phyloP scores from a whole-genome alignment of 805 yeast genomes.

The Sporopachydermia quercuum region DNA sequence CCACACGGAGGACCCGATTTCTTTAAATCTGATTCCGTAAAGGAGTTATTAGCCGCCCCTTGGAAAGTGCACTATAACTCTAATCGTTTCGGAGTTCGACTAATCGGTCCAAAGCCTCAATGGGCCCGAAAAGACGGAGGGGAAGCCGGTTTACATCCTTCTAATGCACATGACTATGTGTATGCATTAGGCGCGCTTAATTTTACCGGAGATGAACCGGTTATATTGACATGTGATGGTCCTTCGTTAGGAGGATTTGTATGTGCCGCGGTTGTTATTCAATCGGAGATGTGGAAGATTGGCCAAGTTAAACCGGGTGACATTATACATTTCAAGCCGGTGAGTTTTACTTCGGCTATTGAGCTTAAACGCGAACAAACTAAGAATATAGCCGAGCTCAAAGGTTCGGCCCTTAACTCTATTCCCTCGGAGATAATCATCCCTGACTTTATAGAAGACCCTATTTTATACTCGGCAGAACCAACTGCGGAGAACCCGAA shows the following conservation, averaged over 20 bases:
- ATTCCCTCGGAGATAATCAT: conserved; percentile 18
- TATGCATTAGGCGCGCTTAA: conserved; percentile 93
- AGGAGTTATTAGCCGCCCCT: conserved; percentile 55
- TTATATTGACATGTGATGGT: conserved; percentile 91
- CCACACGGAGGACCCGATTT: conserved; percentile 98
- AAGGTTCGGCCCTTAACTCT: conserved; percentile 23
- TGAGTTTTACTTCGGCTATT: conserved; percentile 54
- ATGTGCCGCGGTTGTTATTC: conserved; percentile 90
- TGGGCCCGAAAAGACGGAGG: conserved; percentile 98
- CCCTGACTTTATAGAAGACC: conserved; percentile 42
- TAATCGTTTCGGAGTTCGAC: conserved; percentile 89
- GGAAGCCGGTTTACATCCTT: conserved; percentile 95
- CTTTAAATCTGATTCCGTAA: conserved; percentile 60
- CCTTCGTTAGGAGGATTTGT: conserved; percentile 97
- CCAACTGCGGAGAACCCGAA: conserved; percentile 40
- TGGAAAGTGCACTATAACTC: conserved; percentile 98
- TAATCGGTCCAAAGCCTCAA: conserved; percentile 88
- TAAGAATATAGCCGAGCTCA: conserved; percentile 28
- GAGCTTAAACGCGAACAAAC: conserved; percentile 49
- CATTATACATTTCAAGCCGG: conserved; percentile 61
- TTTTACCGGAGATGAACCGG: conserved; percentile 98
- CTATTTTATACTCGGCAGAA: conserved; percentile 44
- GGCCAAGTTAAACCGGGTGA: conserved; percentile 98
- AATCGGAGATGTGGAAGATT: conserved; percentile 96
- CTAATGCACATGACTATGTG: conserved; percentile 96